phyloP scores from a whole-genome alignment of 1,284 basidiomycete genomes.

The Athelia psychrophila region DNA sequence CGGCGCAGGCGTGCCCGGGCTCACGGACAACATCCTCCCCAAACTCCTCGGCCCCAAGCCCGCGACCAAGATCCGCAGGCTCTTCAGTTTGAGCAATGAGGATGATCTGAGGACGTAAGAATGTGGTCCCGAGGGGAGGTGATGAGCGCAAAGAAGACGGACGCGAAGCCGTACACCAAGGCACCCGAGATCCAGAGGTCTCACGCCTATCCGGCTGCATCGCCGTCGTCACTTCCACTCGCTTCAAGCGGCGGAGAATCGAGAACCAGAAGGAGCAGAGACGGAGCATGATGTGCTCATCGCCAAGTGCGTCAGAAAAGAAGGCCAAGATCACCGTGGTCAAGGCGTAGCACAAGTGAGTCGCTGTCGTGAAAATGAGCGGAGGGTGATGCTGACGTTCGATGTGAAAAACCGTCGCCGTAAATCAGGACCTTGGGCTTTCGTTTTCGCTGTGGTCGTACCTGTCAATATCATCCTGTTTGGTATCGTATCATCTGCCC shows the following conservation, averaged over 20 bases:
- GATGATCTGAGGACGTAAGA: slow-evolving; percentile 99
- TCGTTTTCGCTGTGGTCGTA: no score
- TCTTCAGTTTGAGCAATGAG: slow-evolving; percentile 98
- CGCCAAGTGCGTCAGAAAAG: slow-evolving; percentile 92
- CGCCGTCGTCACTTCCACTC: slow-evolving; percentile 92
- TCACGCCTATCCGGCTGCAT: slow-evolving; percentile 94
- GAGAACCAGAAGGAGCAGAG: slow-evolving; percentile 95
- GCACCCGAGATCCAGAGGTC: slow-evolving; percentile 93
- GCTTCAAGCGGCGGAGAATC: slow-evolving; percentile 86
- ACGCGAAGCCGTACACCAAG: slow-evolving; percentile 97
- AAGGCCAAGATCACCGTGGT: slow-evolving; percentile 82
- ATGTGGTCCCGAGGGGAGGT: slow-evolving; percentile 94
- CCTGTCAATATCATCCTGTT: no score
- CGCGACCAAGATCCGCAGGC: slow-evolving; percentile 93
- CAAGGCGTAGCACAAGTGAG: slow-evolving; percentile 79
- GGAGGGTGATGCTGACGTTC: no score
- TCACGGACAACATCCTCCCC: slow-evolving; percentile 92
- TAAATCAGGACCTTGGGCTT: no score
- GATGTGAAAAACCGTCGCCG: no score
- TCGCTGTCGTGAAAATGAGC: no score
- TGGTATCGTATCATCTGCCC: no score
- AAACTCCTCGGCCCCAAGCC: slow-evolving; percentile 96
- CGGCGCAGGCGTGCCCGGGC: slow-evolving; percentile 86
- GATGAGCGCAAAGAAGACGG: slow-evolving; percentile 84
- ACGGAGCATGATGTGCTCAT: slow-evolving; percentile 88